Evolutionary conservation across 2,329 filamentous ascomycete genomes (phyloP), one percentile per base, ranked within the genome.

Genomic region (Davidsoniella virescens): DNA sequence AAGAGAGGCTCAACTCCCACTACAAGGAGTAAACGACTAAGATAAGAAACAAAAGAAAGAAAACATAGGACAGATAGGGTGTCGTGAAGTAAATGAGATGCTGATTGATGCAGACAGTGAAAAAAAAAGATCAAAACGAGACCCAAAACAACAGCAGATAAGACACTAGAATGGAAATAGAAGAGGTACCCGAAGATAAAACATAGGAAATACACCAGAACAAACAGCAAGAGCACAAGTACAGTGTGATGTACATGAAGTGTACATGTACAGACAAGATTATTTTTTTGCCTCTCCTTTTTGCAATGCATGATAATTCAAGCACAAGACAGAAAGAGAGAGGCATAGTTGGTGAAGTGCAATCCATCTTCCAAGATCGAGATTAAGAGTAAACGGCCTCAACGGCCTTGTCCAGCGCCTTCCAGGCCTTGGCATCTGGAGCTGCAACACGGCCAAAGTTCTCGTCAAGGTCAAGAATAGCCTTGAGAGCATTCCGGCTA

Each of bases 391-490:
- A 53, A n/a, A 51, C 48, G 7, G 52, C 48, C 48, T 53, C 52
- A 23, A 48, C 44, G 3, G 49, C 52, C 40, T 53, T 53, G 41
- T 74, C 74, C 57, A 78, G 57, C 18, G 67, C 64, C 60, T 70
- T 71, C 75, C 74, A 78, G 33, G 66, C 64, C 58, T 70, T 63
- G 55, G 70, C 66, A 57, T 69, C 67, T 14, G 73, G 73, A 54
- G 84, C 61, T 65, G 76, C 78, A 54, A 84, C 68, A 57, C 80
- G 77, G 54, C 90, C 90, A 70, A 96, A 95, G 63, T 93, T 84
- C 67, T 92, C 82, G 62, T 96, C 90, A 54, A 96, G 70, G 64
- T 96, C 90, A 45, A 95, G 76, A 59, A 96, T 90, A 59, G 95
- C 85, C 75, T 95, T 95, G 58, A 96, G 72, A 9, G 90, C 90